These are phyloP conservation scores for Fusarium sp. DNA, from an alignment of 2,329 filamentous ascomycete species.

Conservation along the genomic window DNA sequence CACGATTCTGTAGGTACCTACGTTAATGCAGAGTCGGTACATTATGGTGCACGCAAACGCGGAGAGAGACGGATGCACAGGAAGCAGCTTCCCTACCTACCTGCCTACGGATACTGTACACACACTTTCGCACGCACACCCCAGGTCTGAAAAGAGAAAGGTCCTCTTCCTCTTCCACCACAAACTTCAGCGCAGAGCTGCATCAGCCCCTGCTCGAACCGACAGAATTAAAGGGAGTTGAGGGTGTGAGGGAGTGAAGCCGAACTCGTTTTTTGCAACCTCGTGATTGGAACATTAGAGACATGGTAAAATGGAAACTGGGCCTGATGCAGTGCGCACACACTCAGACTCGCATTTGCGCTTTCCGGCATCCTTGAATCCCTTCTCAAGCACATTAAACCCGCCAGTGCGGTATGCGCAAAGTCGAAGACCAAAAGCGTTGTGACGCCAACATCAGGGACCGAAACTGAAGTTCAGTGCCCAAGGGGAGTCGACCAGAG, in stretches of 20 bases:
- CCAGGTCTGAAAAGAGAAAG: slow-evolving; percentile 10
- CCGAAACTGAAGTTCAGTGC: slow-evolving; percentile 37
- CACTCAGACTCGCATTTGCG: slow-evolving; percentile 44
- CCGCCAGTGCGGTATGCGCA: slow-evolving; percentile 44
- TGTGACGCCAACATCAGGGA: slow-evolving; percentile 43
- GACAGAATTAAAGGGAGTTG: slow-evolving; percentile 31
- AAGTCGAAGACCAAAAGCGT: slow-evolving; percentile 43
- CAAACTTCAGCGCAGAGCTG: slow-evolving; percentile 29
- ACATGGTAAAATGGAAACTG: slow-evolving; percentile 45
- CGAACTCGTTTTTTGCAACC: slow-evolving; percentile 5
- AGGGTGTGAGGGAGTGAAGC: slow-evolving; percentile 37
- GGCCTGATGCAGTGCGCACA: slow-evolving; percentile 37
- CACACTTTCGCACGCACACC: slow-evolving; percentile 11
- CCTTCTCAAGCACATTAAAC: slow-evolving; percentile 32
- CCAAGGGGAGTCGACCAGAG: slow-evolving; percentile 40
- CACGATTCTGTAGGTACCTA: neutral
- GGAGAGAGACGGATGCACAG: slow-evolving; percentile 38
- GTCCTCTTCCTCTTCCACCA: slow-evolving; percentile 12
- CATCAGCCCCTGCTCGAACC: slow-evolving; percentile 32
- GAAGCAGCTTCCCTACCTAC: slow-evolving; percentile 12
- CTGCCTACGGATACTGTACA: slow-evolving; percentile 14
- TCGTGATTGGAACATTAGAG: slow-evolving; percentile 41
- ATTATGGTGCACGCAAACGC: slow-evolving; percentile 34
- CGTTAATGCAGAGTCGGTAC: slow-evolving; percentile 36
- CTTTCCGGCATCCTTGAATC: slow-evolving; percentile 23